Base-by-base conservation (phyloP, 768 basidiomycete species). In the Rhodotorula kratochvilovae region DNA sequence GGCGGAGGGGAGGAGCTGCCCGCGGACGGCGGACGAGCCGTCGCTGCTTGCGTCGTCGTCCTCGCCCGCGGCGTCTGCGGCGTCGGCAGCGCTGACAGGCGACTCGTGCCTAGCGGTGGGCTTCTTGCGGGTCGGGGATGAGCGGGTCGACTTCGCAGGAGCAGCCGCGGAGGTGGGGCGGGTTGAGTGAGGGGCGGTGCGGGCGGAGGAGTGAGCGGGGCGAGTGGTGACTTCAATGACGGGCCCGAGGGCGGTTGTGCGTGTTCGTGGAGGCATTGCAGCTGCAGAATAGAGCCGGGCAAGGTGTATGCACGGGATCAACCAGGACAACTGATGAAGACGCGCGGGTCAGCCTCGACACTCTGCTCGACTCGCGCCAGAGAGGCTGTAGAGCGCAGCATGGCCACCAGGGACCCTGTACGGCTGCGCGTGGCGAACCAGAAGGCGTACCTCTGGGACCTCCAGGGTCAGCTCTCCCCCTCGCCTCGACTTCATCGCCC, bases 401-500 rank as follows among this genome's bases (percentile, higher is more conserved):
- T 67, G 58, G 25, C 42, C 17, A n/a, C 55, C 5, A 16, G 31
- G 21, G 66, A 43, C 42, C 73, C 68, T 0, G 63, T 92, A 74
- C 83, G 83, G 33, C 82, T 95, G 13, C 86, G 88, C 65, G 83
- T 94, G 39, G 86, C 90, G 21, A 90, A 92, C 76, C 85, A 89
- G 64, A 87, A 84, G 68, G 91, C 87, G 1, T 92, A 89, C 75
- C 85, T 94, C n/a, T 96, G 92, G 92, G 87, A 91, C 78, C 85
- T 90, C 56, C 86, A 92, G 76, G 89, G 92, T 90, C 64, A 67
- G 83, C 66, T 33, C 51, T 31, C 43, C 15, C 13, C 36, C n/a
- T 21, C 35, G n/a, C 31, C 33, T 33, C 35, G 35, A n/a, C 31
- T 11, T 35, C 58, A 59, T 58, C 56, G 25, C 39, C 35, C 21